Evolutionary conservation across 2,329 filamentous ascomycete genomes (phyloP).

Genomic region (Botrytis fragariae): DNA sequence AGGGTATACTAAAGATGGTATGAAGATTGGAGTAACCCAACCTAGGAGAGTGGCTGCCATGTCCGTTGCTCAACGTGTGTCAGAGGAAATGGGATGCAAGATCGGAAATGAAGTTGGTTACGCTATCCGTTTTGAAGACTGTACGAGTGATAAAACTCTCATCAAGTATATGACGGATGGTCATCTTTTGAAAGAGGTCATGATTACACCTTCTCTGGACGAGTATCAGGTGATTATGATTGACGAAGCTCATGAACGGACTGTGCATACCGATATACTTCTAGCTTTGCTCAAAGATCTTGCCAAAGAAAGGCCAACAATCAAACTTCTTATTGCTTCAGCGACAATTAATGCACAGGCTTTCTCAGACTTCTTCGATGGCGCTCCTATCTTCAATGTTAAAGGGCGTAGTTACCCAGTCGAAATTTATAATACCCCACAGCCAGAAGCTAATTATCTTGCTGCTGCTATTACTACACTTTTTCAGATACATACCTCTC

Average conservation of each 20-base stretch:
- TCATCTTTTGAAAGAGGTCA: slow-evolving; percentile 85
- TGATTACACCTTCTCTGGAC: slow-evolving; percentile 81
- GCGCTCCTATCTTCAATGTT: slow-evolving; percentile 91
- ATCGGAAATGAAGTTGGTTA: slow-evolving; percentile 93
- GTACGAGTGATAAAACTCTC: slow-evolving; percentile 84
- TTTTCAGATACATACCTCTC: slow-evolving; percentile 90
- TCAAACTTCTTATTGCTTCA: slow-evolving; percentile 89
- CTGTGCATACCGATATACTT: slow-evolving; percentile 85
- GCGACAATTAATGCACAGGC: slow-evolving; percentile 94
- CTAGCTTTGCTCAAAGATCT: slow-evolving; percentile 88
- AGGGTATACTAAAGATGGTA: slow-evolving; percentile 78
- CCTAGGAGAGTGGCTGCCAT: slow-evolving; percentile 94
- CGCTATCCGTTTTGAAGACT: slow-evolving; percentile 90
- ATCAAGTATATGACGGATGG: slow-evolving; percentile 98
- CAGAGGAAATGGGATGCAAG: slow-evolving; percentile 88
- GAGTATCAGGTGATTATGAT: slow-evolving; percentile 91
- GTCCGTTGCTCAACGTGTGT: slow-evolving; percentile 94
- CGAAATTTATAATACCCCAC: slow-evolving; percentile 84
- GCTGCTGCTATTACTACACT: slow-evolving; percentile 88
- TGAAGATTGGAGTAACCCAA: slow-evolving; percentile 91
- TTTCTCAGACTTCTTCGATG: slow-evolving; percentile 88
- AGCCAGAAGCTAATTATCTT: slow-evolving; percentile 92
- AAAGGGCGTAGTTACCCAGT: slow-evolving; percentile 87
- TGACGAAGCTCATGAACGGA: slow-evolving; percentile 95
- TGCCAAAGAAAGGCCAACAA: slow-evolving; percentile 73